Conservation (phyloP, 2,329 filamentous ascomycete species). For the Zymoseptoria crescenta region DNA sequence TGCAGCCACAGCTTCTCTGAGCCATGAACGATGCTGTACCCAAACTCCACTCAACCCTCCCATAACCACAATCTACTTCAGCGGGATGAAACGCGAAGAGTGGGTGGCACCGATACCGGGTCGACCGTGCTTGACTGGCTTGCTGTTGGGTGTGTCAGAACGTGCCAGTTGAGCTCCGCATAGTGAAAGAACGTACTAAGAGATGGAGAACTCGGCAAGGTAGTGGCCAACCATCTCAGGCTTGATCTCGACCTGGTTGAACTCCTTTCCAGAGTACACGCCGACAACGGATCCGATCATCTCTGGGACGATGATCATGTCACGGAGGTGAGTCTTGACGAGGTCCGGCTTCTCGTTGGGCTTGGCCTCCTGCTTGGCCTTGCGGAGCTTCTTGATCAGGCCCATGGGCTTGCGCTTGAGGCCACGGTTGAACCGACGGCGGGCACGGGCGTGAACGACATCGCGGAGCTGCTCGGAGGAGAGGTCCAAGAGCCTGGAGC, state of each 20-base stretch:
- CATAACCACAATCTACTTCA: constrained; percentile 61
- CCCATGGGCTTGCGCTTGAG: constrained; percentile 99
- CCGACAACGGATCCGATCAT: constrained; percentile 99
- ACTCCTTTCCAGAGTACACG: constrained; percentile 99
- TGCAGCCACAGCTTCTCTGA: background rate
- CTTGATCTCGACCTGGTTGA: constrained; percentile 99
- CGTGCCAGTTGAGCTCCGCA: background rate
- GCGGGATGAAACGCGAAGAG: constrained; percentile 99
- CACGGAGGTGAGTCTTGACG: constrained; percentile 98
- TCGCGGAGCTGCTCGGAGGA: constrained; percentile 97
- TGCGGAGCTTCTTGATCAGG: constrained; percentile 99
- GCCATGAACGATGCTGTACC: constrained; percentile 5
- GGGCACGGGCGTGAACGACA: constrained; percentile 98
- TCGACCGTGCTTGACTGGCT: constrained; percentile 99
- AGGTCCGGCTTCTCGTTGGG: constrained; percentile 99
- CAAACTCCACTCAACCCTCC: constrained; percentile 4
- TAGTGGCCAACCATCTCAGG: constrained; percentile 99
- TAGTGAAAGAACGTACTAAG: constrained; percentile 66
- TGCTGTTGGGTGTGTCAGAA: constrained; percentile 59
- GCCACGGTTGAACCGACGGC: constrained; percentile 98
- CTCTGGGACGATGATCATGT: constrained; percentile 99
- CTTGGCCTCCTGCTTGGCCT: constrained; percentile 97
- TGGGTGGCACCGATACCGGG: constrained; percentile 99
- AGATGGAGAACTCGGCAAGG: constrained; percentile 98
- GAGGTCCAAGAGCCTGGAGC: constrained; percentile 86